Evolutionary conservation across 768 basidiomycete genomes (phyloP).

Genomic region (Leccinum sublutescens): DNA sequence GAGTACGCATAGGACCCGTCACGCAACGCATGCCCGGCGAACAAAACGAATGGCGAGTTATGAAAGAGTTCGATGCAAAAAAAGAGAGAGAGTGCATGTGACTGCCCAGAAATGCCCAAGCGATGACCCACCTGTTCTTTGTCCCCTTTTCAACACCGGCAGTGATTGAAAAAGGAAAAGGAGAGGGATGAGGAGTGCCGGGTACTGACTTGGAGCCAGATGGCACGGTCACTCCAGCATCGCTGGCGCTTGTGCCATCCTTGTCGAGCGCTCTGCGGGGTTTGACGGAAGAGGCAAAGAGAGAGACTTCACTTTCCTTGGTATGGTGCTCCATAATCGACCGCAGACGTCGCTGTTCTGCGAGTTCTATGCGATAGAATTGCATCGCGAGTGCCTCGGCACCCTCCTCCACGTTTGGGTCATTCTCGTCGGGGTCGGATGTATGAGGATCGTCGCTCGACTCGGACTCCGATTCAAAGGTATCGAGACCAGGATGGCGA

Average conservation of each 20-base stretch:
- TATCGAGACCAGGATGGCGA: constrained; percentile 16
- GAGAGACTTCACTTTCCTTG: constrained; percentile 45
- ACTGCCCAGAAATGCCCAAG: neutral
- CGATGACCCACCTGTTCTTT: constrained; percentile 75
- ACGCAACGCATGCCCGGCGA: neutral
- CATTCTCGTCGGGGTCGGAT: constrained; percentile 34
- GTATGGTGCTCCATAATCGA: constrained; percentile 91
- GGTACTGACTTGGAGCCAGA: constrained; percentile 17
- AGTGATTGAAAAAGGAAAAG: constrained; percentile 88
- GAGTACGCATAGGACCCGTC: neutral
- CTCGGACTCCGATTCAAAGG: constrained; percentile 32
- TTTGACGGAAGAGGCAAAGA: constrained; percentile 1
- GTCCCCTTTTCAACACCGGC: constrained; percentile 93
- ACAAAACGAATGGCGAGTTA: neutral
- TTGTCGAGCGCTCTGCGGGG: constrained; percentile 8
- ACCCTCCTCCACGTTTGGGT: constrained; percentile 57
- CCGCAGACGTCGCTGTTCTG: constrained; percentile 85
- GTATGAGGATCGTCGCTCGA: constrained; percentile 34
- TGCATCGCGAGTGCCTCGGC: constrained; percentile 85
- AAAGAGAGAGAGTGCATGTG: neutral
- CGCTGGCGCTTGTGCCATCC: neutral
- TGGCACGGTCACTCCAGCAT: constrained; percentile 4
- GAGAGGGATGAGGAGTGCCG: constrained; percentile 14
- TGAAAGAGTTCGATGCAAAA: neutral
- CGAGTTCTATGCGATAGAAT: constrained; percentile 89